A percentile compares a stretch with the other conserved stretches of the same genome.
Conservation (phyloP, 495 filamentous ascomycete species). For the Tuber umbilicatum region DNA sequence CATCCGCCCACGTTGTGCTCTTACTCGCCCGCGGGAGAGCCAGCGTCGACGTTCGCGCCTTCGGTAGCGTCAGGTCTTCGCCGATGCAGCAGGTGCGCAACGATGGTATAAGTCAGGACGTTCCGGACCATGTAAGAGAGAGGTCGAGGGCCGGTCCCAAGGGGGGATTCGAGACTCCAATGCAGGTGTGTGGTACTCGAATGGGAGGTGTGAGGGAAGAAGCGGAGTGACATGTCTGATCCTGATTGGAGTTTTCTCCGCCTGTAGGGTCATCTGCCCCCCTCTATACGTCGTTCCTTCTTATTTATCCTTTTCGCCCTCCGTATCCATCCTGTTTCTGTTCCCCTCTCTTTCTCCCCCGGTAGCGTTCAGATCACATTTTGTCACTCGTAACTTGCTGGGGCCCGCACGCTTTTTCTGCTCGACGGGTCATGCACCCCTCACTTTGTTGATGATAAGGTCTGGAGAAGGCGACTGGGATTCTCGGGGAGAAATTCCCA, state of each 20-base stretch:
- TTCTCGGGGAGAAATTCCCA: neutral
- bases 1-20: neutral
- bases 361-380: neutral
- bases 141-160: neutral
- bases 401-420: neutral
- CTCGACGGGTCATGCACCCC: too few species aligned
- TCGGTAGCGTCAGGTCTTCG: neutral
- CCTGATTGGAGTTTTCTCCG: neutral
- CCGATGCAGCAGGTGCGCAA: neutral
- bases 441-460: neutral
- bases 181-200: neutral
- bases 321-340: too few species aligned
- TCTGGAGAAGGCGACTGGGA: neutral
- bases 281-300: too few species aligned
- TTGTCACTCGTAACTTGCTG: neutral
- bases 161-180: neutral
- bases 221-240: too few species aligned
- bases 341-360: too few species aligned
- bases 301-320: too few species aligned
- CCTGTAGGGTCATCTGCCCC: too few species aligned
- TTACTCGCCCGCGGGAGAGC: neutral
- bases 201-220: neutral
- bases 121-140: neutral
- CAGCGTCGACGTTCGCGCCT: neutral
- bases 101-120: neutral